A percentile compares a stretch with the other conserved stretches of the same genome.
Conservation (phyloP, 805 yeast genomes). For the Pichia nakasei region DNA sequence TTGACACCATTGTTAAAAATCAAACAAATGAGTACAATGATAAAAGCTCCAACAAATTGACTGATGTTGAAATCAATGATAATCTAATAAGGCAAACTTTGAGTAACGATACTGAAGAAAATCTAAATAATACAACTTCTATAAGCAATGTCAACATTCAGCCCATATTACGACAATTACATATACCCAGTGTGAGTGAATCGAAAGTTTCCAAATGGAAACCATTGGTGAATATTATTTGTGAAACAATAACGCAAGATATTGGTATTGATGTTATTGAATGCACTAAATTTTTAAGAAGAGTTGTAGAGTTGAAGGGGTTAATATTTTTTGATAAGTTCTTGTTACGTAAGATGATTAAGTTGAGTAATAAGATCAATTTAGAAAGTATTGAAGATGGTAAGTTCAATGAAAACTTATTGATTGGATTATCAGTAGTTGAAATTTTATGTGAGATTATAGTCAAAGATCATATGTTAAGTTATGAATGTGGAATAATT, state of each 20-base stretch:
- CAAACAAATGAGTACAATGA: not conserved
- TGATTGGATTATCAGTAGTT: not conserved
- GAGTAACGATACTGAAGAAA: not conserved
- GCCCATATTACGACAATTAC: not conserved
- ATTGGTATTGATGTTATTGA: slow-evolving; percentile 6
- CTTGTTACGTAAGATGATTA: not conserved
- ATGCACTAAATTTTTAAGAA: slow-evolving; percentile 7
- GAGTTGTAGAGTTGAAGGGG: slow-evolving; percentile 5
- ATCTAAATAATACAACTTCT: not conserved
- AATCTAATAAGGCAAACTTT: not conserved
- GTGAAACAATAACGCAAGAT: not conserved
- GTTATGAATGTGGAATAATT: slow-evolving; percentile 4
- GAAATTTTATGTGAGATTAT: slow-evolving; percentile 7
- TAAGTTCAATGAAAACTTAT: not conserved
- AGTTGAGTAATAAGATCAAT: not conserved
- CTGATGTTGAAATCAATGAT: not conserved
- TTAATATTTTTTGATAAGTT: slow-evolving; percentile 1
- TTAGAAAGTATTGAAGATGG: not conserved
- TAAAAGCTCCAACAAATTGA: not conserved
- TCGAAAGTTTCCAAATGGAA: slow-evolving; percentile 29
- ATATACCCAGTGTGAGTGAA: slow-evolving; percentile 20
- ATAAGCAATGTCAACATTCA: not conserved
- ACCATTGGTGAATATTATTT: slow-evolving; percentile 1
- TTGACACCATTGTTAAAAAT: not conserved
- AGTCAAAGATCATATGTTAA: slow-evolving; percentile 2